phyloP scores from a whole-genome alignment of 768 basidiomycete genomes.

The Mycena epipterygia region DNA sequence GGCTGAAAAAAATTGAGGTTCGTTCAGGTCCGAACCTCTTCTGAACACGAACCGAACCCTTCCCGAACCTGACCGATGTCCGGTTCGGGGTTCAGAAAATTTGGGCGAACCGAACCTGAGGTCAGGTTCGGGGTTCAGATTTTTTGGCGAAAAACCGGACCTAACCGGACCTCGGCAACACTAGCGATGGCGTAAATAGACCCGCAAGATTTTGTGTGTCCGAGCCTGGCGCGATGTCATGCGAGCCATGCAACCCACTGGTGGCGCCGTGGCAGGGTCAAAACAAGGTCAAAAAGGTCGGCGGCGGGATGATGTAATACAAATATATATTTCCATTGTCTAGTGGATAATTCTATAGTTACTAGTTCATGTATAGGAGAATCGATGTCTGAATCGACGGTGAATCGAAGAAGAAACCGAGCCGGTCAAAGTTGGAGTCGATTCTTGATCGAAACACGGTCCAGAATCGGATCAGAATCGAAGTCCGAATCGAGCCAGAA shows the following conservation, averaged over 20 bases:
- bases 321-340: neutral
- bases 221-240: constrained; percentile 19
- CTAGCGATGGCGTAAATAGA: neutral
- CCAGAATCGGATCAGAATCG: constrained; percentile 6
- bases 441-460: too few species aligned
- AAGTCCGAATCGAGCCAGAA: neutral
- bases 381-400: too few species aligned
- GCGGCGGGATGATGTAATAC: neutral
- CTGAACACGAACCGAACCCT: too few species aligned
- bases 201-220: neutral
- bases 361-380: neutral
- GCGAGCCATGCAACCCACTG: constrained; percentile 16
- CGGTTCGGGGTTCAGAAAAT: too few species aligned
- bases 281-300: neutral
- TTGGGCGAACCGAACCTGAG: too few species aligned
- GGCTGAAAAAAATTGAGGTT: too few species aligned
- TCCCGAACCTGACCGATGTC: too few species aligned
- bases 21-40: too few species aligned
- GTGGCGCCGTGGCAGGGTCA: neutral
- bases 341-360: neutral
- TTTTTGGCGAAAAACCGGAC: too few species aligned
- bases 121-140: too few species aligned
- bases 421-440: constrained; percentile 1
- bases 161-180: too few species aligned
- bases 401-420: too few species aligned